Base-by-base conservation (phyloP, 805 yeast species). In the Citeromyces matritensis region DNA sequence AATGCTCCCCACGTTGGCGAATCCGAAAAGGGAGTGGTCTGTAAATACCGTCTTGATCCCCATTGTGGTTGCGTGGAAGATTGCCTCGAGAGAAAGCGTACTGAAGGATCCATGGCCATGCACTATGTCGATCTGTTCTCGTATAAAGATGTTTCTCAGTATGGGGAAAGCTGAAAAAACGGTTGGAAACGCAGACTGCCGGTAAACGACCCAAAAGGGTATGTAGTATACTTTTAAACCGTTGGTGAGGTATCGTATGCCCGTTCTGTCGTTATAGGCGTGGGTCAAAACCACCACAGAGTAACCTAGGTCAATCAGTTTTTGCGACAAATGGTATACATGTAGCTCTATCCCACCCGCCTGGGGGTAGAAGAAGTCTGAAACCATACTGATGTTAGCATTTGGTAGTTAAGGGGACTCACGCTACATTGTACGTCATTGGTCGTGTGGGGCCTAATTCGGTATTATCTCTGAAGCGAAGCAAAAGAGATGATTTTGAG, bases 311-410 rank as follows among this genome's bases (percentile, higher is more conserved):
- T 69, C 70, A 7, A 83, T 76, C 33, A 86, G 66, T 44, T 77
- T 72, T 51, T 84, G 93, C 0, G 97, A 76, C 15, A 91, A 55
- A 50, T 91, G 97, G 51, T 83, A 84, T 11, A 88, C 81, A 49
- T 91, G 98, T 38, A 88, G 73, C 51, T 91, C 99, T 2, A 91
- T 94, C 7, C 99, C 99, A 3, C 99, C 99, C 0, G 96, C 79
- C 49, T 91, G 98, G 8, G 99, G 99, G 55, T 81, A 91, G 69
- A 91, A 91, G 61, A 85, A 91, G 54, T 91, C 99, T 28, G 94
- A 81, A 4, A 86, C 82, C 95, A 91, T 86, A 6, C 39, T 45
- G 15, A 10, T 6, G 11, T 14, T 9, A n/a, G 27, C 5, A 7
- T 5, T 5, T 5, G 5, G 21, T 5, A 17, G 21, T 17, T 17